Conservation (phyloP, 2,329 filamentous ascomycete genomes). For the Thelonectria blattea region DNA sequence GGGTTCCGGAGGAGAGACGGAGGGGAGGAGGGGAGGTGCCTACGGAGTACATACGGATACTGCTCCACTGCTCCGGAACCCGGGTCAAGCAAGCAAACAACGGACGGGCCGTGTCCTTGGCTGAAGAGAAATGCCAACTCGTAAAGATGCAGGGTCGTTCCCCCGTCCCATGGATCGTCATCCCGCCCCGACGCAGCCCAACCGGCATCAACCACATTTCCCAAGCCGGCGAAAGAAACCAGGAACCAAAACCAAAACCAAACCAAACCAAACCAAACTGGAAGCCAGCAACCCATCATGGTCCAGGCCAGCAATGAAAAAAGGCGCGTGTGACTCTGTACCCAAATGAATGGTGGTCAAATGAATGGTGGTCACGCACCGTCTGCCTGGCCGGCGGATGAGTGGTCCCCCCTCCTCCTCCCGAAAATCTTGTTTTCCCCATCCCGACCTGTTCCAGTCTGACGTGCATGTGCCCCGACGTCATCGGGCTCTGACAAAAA, state of each 20-base stretch:
- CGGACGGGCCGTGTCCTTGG: not conserved
- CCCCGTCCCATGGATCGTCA: not conserved
- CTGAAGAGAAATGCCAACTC: no score
- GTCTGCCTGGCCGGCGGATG: not conserved
- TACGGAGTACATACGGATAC: no score
- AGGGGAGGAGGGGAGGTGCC: no score
- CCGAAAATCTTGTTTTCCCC: conserved; percentile 35
- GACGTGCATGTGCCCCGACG: conserved; percentile 37
- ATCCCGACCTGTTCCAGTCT: conserved; percentile 15
- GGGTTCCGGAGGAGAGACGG: no score
- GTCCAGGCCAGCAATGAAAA: not conserved
- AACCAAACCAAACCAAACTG: no score
- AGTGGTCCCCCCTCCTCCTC: not conserved
- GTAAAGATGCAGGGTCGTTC: not conserved
- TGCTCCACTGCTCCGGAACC: not conserved
- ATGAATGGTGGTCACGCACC: not conserved
- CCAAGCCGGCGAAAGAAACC: not conserved
- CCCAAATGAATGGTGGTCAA: no score
- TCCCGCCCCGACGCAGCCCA: conserved; percentile 8
- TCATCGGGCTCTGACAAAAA: conserved; percentile 28
- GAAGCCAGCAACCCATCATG: no score
- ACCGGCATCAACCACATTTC: conserved; percentile 6
- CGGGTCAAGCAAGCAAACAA: not conserved
- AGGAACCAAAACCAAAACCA: not conserved
- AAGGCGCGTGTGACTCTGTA: not conserved